A percentile compares a stretch with the other conserved stretches of the same genome.
phyloP scores from a whole-genome alignment of 2,329 filamentous ascomycete species.

The Dichotomopilus funicola region DNA sequence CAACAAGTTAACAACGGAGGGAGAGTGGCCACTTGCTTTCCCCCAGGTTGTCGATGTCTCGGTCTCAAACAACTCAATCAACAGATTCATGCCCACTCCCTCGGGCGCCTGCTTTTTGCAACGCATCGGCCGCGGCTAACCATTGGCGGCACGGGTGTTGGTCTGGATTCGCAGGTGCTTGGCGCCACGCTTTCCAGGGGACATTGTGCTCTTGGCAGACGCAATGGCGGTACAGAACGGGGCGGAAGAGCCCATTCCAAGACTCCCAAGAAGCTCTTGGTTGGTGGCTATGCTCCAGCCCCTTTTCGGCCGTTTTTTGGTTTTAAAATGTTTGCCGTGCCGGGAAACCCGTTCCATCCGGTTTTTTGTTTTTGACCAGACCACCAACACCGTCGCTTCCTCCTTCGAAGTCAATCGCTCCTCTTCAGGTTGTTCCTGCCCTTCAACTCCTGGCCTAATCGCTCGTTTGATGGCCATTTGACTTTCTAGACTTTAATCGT shows the following conservation, averaged over 20 bases:
- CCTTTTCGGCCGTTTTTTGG: conserved; percentile 14
- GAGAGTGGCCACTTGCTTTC: too few species aligned
- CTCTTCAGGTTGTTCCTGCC: conserved; percentile 10
- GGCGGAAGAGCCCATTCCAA: background rate
- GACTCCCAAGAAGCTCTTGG: conserved; percentile 14
- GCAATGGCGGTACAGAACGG: conserved; percentile 1
- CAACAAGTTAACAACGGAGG: too few species aligned
- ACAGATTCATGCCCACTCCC: too few species aligned
- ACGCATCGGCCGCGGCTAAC: background rate
- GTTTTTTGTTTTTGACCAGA: conserved; percentile 9
- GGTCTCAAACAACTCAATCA: too few species aligned
- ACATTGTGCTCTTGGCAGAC: conserved; percentile 6
- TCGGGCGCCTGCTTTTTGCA: background rate
- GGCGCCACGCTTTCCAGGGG: conserved; percentile 1
- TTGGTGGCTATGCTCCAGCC: conserved; percentile 19
- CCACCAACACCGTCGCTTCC: conserved; percentile 2
- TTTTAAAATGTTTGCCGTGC: conserved; percentile 11
- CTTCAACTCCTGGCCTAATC: conserved; percentile 14
- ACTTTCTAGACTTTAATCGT: conserved; percentile 8
- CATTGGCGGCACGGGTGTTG: background rate
- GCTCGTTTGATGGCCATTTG: conserved; percentile 24
- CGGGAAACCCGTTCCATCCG: conserved; percentile 7
- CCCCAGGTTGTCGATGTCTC: too few species aligned
- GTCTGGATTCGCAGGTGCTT: background rate
- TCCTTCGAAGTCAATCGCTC: conserved; percentile 18